A percentile compares a stretch with the other conserved stretches of the same genome.
These are phyloP conservation scores for Chrysopogon serrulatus DNA, from an alignment of 176 grass and related monocot species.

Conservation along the genomic window DNA sequence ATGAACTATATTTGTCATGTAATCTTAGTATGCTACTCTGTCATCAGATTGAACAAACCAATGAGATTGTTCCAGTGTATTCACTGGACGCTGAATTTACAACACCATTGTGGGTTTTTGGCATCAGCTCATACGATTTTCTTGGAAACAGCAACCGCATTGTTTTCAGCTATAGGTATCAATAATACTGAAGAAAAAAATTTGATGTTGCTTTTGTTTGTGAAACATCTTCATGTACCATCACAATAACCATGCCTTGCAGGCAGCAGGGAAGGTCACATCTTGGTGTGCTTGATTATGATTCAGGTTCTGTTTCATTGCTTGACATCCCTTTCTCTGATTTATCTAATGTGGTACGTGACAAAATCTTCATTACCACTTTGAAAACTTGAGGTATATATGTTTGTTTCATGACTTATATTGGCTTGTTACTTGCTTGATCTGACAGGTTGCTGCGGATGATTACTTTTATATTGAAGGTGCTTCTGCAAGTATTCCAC, in stretches of 20 bases:
- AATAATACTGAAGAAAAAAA: conserved; percentile 19
- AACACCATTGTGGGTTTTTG: conserved; percentile 83
- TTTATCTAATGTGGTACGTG: conserved; percentile 72
- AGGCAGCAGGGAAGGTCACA: conserved; percentile 83
- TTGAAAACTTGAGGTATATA: neutral
- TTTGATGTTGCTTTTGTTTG: neutral
- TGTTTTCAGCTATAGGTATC: conserved; percentile 89
- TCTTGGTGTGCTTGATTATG: conserved; percentile 75
- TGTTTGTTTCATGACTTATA: neutral
- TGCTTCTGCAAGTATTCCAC: conserved; percentile 64
- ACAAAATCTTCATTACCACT: neutral
- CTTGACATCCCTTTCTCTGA: conserved; percentile 76
- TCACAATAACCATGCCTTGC: conserved; percentile 17
- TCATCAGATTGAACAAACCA: conserved; percentile 67
- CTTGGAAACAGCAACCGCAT: conserved; percentile 59
- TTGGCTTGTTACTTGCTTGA: conserved; percentile 9
- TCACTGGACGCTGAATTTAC: conserved; percentile 85
- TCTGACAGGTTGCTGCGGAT: conserved; percentile 46
- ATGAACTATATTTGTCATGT: neutral
- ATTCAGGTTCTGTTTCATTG: conserved; percentile 59
- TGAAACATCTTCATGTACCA: conserved; percentile 12
- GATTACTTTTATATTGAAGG: conserved; percentile 83
- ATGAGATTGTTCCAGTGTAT: conserved; percentile 68
- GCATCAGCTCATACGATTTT: conserved; percentile 89
- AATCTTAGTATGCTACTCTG: conserved; percentile 12